phyloP scores from a whole-genome alignment of 495 filamentous ascomycete species.

The Aspergillus indologenus region DNA sequence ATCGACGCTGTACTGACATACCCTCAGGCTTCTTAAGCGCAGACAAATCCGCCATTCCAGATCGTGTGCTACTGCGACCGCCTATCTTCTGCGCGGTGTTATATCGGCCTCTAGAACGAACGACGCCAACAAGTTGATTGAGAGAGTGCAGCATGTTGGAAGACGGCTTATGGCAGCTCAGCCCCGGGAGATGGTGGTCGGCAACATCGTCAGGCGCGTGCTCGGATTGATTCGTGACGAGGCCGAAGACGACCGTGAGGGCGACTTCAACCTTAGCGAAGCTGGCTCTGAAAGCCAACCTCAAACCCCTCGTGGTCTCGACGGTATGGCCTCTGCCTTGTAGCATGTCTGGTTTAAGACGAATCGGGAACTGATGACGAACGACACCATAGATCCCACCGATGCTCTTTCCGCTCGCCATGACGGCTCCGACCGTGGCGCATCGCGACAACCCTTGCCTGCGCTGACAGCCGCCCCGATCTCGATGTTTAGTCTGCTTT shows the following conservation, averaged over 20 bases:
- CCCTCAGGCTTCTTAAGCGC: conserved; percentile 73
- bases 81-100: conserved; percentile 78
- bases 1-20: conserved; percentile 11
- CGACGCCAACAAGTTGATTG: conserved; percentile 73
- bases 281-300: conserved; percentile 48
- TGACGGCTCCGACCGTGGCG: conserved; percentile 36
- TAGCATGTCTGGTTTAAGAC: not conserved
- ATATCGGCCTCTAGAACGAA: conserved; percentile 64
- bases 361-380: conserved; percentile 3
- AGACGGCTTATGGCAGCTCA: conserved; percentile 72
- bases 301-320: conserved; percentile 41
- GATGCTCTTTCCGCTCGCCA: conserved; percentile 29
- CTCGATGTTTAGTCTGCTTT: conserved; percentile 85
- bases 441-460: conserved; percentile 54
- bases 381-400: conserved; percentile 31
- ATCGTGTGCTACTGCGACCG: conserved; percentile 86
- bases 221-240: conserved; percentile 90
- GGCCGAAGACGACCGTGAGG: conserved; percentile 73
- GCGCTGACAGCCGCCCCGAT: conserved; percentile 52
- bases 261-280: conserved; percentile 56
- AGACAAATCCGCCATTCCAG: conserved; percentile 83
- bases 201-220: conserved; percentile 88
- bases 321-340: conserved; percentile 31
- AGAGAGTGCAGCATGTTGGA: conserved; percentile 72
- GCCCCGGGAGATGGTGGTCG: conserved; percentile 84